These are phyloP conservation scores for Grifola frondosa DNA, from an alignment of 1,284 basidiomycete species.

Conservation along the genomic window DNA sequence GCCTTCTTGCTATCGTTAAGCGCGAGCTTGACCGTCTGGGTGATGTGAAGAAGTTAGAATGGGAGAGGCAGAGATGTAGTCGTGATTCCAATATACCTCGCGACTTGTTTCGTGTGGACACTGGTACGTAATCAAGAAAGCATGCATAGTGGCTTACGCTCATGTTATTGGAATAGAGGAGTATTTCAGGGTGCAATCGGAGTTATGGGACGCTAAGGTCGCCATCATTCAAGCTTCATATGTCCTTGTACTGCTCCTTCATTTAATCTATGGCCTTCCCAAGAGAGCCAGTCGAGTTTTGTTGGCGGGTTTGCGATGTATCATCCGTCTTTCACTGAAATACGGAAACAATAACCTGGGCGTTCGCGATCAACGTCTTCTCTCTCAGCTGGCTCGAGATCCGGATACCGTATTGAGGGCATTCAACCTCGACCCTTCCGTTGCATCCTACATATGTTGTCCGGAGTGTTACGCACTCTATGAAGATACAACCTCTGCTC, in stretches of 20 bases:
- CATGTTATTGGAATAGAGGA: no score
- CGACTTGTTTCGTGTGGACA: no score
- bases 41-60: background rate
- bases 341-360: background rate
- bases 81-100: no score
- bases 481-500: background rate
- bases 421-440: conserved; percentile 11
- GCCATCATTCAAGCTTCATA: background rate
- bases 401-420: conserved; percentile 8
- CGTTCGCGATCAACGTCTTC: background rate
- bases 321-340: background rate
- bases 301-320: background rate
- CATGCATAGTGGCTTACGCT: no score
- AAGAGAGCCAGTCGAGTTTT: background rate
- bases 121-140: no score
- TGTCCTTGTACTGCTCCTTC: background rate
- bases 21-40: background rate
- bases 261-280: background rate
- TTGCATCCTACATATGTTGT: conserved; percentile 11
- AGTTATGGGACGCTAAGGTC: background rate
- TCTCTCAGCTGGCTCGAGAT: no score
- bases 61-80: conserved; percentile 1
- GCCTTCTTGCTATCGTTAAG: no score
- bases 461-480: conserved; percentile 13
- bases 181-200: background rate